A percentile compares a stretch with the other conserved stretches of the same genome.
These are phyloP conservation scores for Corylus avellana DNA, from an alignment of 306 rosid genomes.

Conservation along the genomic window DNA sequence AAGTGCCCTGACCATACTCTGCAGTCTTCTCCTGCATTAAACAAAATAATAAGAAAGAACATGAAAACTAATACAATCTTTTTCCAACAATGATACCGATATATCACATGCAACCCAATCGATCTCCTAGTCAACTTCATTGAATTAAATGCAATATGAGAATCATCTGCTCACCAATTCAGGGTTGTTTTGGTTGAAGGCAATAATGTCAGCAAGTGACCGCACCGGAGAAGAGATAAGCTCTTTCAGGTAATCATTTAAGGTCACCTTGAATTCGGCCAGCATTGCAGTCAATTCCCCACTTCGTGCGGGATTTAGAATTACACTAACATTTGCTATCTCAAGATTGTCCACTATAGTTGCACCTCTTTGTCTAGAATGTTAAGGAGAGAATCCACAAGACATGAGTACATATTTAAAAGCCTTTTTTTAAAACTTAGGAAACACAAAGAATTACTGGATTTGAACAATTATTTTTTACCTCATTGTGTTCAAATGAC, in stretches of 20 bases:
- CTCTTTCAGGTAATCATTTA: constrained; percentile 48
- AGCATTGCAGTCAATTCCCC: constrained; percentile 37
- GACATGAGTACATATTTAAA: not conserved
- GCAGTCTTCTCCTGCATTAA: constrained; percentile 31
- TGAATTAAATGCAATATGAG: not conserved
- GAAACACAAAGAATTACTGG: not conserved
- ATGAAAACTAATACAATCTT: no score
- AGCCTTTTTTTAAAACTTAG: not conserved
- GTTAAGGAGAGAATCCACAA: not conserved
- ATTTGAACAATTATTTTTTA: constrained; percentile 4
- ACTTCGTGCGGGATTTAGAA: constrained; percentile 33
- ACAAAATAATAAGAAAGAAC: no score
- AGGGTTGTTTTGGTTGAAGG: constrained; percentile 55
- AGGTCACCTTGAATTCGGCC: constrained; percentile 51
- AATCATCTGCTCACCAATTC: constrained; percentile 36
- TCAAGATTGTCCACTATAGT: constrained; percentile 58
- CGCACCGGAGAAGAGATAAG: constrained; percentile 51
- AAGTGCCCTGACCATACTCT: constrained; percentile 41
- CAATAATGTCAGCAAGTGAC: constrained; percentile 53
- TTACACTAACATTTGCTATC: constrained; percentile 35
- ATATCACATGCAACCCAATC: no score
- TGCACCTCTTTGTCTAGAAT: constrained; percentile 63
- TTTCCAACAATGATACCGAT: no score
- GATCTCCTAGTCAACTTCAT: not conserved
- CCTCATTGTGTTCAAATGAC: constrained; percentile 46